Conservation (phyloP, 2,329 filamentous ascomycete genomes). For the Colletotrichum chrysophilum region DNA sequence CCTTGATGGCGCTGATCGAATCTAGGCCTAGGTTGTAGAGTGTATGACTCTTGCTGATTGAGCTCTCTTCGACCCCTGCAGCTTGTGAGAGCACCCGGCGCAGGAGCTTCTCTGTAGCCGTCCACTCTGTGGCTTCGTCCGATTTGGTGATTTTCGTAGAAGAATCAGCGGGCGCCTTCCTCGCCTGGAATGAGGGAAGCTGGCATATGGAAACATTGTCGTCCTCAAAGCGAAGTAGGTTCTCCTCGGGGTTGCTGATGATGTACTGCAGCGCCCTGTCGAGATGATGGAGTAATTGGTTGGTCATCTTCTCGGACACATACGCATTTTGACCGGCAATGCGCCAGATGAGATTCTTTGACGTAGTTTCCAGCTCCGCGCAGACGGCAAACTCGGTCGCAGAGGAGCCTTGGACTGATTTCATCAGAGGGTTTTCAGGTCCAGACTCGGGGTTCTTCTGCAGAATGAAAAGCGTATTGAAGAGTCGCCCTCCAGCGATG, state of each 20-base stretch:
- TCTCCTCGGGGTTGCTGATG: conserved; percentile 48
- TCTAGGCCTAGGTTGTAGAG: conserved; percentile 89
- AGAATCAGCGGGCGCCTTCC: background rate
- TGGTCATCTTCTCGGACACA: conserved; percentile 49
- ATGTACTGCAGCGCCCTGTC: conserved; percentile 65
- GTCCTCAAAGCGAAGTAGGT: conserved; percentile 59
- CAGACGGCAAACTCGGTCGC: conserved; percentile 83
- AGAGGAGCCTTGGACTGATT: conserved; percentile 67
- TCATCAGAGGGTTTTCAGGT: conserved; percentile 50
- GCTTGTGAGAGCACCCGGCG: conserved; percentile 58
- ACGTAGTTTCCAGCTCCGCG: conserved; percentile 75
- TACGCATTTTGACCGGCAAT: conserved; percentile 69
- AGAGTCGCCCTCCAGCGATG: conserved; percentile 42
- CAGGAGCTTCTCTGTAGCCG: conserved; percentile 40
- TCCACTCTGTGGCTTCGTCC: conserved; percentile 34
- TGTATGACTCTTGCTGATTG: conserved; percentile 67
- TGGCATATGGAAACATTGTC: conserved; percentile 68
- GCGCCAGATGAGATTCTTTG: conserved; percentile 68
- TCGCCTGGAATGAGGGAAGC: conserved; percentile 48
- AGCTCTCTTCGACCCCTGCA: conserved; percentile 59
- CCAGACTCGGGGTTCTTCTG: conserved; percentile 41
- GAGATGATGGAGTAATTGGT: conserved; percentile 61
- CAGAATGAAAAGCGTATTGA: conserved; percentile 63
- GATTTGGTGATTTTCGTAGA: background rate
- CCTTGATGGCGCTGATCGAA: conserved; percentile 90